These are phyloP conservation scores for Albatrellus ellisii DNA, from an alignment of 768 basidiomycete genomes.

Conservation along the genomic window DNA sequence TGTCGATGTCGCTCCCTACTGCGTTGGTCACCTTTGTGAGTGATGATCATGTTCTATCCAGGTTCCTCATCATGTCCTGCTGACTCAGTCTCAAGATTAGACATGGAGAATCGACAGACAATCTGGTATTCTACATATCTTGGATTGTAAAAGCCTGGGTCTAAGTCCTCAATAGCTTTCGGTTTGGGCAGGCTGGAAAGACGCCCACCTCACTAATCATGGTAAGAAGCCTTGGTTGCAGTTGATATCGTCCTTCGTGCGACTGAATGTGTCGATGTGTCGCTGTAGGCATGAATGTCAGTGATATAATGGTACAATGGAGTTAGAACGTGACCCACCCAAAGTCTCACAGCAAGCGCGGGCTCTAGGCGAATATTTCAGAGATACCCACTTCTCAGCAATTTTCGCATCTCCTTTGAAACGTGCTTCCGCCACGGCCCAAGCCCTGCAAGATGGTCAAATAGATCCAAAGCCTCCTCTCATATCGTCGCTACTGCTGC, in stretches of 20 bases:
- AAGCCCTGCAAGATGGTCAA: constrained; percentile 39
- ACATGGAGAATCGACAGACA: constrained; percentile 71
- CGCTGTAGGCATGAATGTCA: constrained; percentile 22
- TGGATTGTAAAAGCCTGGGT: not conserved
- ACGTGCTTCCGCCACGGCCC: constrained; percentile 50
- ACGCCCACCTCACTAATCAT: constrained; percentile 63
- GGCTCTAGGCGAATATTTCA: constrained; percentile 40
- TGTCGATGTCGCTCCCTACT: constrained; percentile 10
- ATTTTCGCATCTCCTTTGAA: constrained; percentile 58
- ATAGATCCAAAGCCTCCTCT: constrained; percentile 32
- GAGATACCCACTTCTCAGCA: constrained; percentile 31
- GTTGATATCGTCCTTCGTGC: not conserved
- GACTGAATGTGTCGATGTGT: no score
- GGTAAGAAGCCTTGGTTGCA: constrained; percentile 29
- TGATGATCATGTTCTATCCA: not conserved
- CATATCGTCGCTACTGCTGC: constrained; percentile 34
- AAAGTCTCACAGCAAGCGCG: constrained; percentile 18
- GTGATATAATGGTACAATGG: not conserved
- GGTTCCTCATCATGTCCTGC: not conserved
- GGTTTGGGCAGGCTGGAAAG: constrained; percentile 67
- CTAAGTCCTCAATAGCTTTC: constrained; percentile 20
- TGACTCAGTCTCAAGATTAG: constrained; percentile 33
- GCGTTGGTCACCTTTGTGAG: constrained; percentile 20
- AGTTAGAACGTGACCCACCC: not conserved
- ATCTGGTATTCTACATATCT: constrained; percentile 33